phyloP scores from a whole-genome alignment of 208 protist species.

The Phytomonas francai region DNA sequence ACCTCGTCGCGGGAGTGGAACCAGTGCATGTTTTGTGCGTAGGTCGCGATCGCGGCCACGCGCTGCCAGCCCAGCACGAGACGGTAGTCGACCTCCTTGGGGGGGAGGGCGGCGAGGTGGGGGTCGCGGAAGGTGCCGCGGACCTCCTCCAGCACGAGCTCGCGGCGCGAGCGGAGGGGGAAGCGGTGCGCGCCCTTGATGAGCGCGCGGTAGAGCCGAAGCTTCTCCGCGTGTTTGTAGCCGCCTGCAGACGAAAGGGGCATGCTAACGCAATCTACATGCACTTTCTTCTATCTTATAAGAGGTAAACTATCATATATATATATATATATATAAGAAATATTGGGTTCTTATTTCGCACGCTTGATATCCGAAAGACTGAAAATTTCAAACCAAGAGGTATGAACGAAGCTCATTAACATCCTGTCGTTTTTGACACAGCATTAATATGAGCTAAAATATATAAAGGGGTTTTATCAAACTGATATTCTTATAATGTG shows the following conservation, averaged over 20 bases:
- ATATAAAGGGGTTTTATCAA: neutral
- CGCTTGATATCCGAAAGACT: too few species aligned
- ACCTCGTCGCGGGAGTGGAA: conserved; percentile 86
- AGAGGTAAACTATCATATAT: neutral
- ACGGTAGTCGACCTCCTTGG: conserved; percentile 64
- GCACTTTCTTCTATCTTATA: neutral
- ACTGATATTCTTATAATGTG: neutral
- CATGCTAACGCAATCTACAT: neutral
- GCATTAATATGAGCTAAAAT: too few species aligned
- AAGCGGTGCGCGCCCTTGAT: conserved; percentile 67
- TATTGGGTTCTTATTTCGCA: too few species aligned
- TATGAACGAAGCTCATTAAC: too few species aligned
- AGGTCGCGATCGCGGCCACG: conserved; percentile 55
- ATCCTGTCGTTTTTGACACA: too few species aligned
- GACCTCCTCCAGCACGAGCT: conserved; percentile 78
- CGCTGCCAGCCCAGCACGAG: conserved; percentile 80
- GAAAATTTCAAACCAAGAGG: too few species aligned
- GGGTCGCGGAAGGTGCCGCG: conserved; percentile 64
- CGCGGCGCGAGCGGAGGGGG: conserved; percentile 69
- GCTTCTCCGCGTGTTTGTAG: conserved; percentile 62
- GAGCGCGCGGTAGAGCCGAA: conserved; percentile 63
- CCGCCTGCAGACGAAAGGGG: conserved; percentile 4
- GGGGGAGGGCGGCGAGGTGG: conserved; percentile 37
- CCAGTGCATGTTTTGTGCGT: conserved; percentile 88
- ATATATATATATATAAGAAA: neutral